Base-by-base conservation (phyloP, 2,329 filamentous ascomycete species). In the Aspergillus sojae region DNA sequence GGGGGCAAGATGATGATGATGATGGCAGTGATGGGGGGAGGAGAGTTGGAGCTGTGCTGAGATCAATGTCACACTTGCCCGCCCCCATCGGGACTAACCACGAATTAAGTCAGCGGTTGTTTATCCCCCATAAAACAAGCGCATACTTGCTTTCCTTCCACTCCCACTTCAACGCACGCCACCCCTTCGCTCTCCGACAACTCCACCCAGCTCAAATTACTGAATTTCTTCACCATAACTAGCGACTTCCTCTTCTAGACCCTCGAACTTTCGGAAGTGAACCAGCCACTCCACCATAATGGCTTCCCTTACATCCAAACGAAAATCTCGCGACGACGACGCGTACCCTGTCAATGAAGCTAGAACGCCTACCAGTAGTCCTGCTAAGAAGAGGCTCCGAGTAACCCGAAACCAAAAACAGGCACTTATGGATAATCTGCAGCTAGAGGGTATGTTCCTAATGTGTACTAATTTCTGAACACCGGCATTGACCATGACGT, bases 391-490 rank as follows among this genome's bases (percentile, higher is more conserved):
- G 79, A 84, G 80, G 72, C 79, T 85, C 63, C 87, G 84, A 50
- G 85, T 94, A 66, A 89, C 88, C 3, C 76, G 86, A 61, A 83
- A 84, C 46, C 92, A 96, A 76, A 97, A 96, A 79, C 91, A 95
- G 78, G 90, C 91, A 12, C 81, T 97, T 58, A 90, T 97, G 63
- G 92, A 97, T 72, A 96, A 97, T 72, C 80, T 97, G 45, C 92
- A 96, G 74, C 84, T 97, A 46, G 93, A 97, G 79, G 88, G 93
- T 96, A 84, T 66, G 89, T 45, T 7, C 12, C 5, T 39, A 12
- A 59, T 54, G 12, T 36, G 4, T 19, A 10, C 26, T 14, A 19
- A 26, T 9, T 53, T 52, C 58, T 74, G 55, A 70, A 61, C 39
- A 57, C 56, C 59, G n/a, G 28, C 14, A 50, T 66, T 69, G 43